phyloP scores from a whole-genome alignment of 495 filamentous ascomycete species.

The Aspergillus saccharolyticus region DNA sequence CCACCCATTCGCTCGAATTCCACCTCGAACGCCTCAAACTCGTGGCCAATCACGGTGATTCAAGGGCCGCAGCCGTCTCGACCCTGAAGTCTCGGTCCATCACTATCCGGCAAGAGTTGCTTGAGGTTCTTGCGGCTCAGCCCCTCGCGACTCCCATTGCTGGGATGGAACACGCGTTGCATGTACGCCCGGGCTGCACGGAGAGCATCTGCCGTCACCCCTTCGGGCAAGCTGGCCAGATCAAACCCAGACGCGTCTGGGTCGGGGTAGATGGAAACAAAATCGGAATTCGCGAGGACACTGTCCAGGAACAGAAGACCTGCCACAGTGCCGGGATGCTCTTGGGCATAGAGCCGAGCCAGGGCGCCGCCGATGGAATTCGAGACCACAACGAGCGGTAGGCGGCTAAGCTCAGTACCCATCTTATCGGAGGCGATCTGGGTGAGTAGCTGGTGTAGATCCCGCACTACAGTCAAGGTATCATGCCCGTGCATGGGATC shows the following conservation, averaged over 20 bases:
- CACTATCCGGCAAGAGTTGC: conserved; percentile 43
- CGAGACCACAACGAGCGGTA: neutral
- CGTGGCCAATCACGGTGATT: conserved; percentile 56
- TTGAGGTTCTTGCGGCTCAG: conserved; percentile 47
- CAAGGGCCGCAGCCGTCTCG: conserved; percentile 30
- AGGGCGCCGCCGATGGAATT: conserved; percentile 4
- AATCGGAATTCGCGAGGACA: conserved; percentile 55
- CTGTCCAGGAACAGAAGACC: conserved; percentile 41
- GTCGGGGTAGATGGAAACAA: conserved; percentile 52
- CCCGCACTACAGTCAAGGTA: neutral
- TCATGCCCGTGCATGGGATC: conserved; percentile 5
- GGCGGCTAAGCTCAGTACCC: neutral
- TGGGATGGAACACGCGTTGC: conserved; percentile 44
- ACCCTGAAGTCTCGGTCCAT: conserved; percentile 43
- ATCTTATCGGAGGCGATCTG: neutral
- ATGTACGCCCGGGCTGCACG: conserved; percentile 39
- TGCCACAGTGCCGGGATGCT: conserved; percentile 2
- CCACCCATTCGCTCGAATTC: conserved; percentile 38
- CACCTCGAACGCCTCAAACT: conserved; percentile 53
- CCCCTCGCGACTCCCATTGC: conserved; percentile 49
- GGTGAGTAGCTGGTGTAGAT: conserved; percentile 2
- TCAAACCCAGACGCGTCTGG: conserved; percentile 25
- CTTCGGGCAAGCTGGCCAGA: conserved; percentile 31
- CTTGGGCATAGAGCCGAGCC: neutral
- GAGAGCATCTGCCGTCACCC: conserved; percentile 41